Evolutionary conservation across 352 stramenopile species (phyloP).

Genomic region (Pythium aphanidermatum): DNA sequence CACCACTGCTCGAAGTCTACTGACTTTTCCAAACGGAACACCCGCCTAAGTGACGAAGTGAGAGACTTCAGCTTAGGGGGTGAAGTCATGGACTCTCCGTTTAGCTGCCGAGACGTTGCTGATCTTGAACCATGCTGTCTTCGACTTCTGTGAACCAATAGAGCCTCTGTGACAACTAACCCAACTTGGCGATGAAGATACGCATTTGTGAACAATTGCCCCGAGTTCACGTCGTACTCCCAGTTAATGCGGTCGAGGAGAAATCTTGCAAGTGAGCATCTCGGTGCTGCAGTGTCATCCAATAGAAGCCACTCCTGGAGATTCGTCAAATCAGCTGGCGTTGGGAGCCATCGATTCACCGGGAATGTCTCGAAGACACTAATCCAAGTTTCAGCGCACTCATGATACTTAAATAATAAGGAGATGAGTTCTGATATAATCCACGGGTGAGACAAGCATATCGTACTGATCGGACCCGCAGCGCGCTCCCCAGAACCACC

Average conservation of each 20-base stretch:
- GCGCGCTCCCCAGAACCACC: conserved; percentile 25
- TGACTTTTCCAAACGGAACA: conserved; percentile 51
- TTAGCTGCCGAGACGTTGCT: conserved; percentile 1
- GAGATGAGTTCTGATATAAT: conserved; percentile 35
- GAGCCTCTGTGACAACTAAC: conserved; percentile 69
- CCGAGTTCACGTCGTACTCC: conserved; percentile 66
- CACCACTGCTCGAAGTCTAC: conserved; percentile 83
- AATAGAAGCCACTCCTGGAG: conserved; percentile 79
- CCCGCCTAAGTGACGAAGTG: conserved; percentile 67
- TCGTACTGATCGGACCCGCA: conserved; percentile 26
- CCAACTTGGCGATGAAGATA: conserved; percentile 75
- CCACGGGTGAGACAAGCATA: conserved; percentile 28
- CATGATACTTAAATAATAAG: conserved; percentile 60
- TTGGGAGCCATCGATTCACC: conserved; percentile 79
- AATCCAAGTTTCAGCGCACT: conserved; percentile 74
- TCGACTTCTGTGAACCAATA: conserved; percentile 60
- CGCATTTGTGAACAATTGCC: conserved; percentile 55
- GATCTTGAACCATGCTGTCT: conserved; percentile 22
- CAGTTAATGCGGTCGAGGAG: conserved; percentile 83
- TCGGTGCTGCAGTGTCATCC: conserved; percentile 56
- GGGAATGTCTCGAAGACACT: conserved; percentile 83
- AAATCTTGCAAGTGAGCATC: conserved; percentile 62
- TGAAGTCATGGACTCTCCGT: conserved; percentile 5
- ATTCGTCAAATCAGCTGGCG: conserved; percentile 48
- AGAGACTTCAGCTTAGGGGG: conserved; percentile 27